Percentiles rank a stretch among this genome's conserved stretches.
Evolutionary conservation across 352 stramenopile genomes (phyloP).

Genomic region (Blastocystis sp.): DNA sequence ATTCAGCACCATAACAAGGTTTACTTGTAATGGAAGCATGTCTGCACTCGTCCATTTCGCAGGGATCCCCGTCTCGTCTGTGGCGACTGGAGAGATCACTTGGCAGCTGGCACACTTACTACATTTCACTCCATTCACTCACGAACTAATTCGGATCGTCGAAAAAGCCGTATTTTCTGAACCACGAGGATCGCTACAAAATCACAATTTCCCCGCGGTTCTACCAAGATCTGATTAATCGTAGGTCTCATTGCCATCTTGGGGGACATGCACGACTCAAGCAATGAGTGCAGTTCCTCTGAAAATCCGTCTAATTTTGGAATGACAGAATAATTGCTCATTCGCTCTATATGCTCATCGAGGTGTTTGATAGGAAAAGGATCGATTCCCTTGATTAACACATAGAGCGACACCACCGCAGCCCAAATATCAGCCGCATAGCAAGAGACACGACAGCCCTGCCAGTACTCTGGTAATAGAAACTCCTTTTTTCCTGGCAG

Average conservation of each 20-base stretch:
- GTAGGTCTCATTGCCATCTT: not conserved
- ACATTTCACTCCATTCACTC: not conserved
- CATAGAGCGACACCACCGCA: not conserved
- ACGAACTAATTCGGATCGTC: not conserved
- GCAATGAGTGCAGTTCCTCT: not conserved
- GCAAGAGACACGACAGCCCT: not conserved
- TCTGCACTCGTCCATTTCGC: conserved; percentile 16
- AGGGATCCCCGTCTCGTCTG: not conserved
- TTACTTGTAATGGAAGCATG: not conserved
- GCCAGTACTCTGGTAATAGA: conserved; percentile 40
- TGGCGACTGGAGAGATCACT: not conserved
- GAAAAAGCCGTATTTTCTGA: conserved; percentile 1
- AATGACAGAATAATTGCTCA: conserved; percentile 16
- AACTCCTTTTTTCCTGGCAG: conserved; percentile 34
- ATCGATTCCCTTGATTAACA: conserved; percentile 1
- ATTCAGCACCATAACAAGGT: not conserved
- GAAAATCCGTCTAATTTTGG: conserved; percentile 16
- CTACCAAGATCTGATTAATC: conserved; percentile 10
- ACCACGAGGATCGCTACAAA: conserved; percentile 15
- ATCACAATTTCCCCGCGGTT: not conserved
- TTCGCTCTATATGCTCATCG: conserved; percentile 40
- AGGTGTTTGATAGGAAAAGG: conserved; percentile 25
- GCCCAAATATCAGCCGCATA: conserved; percentile 47
- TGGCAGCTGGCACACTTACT: not conserved
- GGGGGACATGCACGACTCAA: not conserved